Evolutionary conservation across 352 stramenopile genomes (phyloP), one percentile per base, ranked within the genome.

Genomic region (Phytophthora tentaculata): DNA sequence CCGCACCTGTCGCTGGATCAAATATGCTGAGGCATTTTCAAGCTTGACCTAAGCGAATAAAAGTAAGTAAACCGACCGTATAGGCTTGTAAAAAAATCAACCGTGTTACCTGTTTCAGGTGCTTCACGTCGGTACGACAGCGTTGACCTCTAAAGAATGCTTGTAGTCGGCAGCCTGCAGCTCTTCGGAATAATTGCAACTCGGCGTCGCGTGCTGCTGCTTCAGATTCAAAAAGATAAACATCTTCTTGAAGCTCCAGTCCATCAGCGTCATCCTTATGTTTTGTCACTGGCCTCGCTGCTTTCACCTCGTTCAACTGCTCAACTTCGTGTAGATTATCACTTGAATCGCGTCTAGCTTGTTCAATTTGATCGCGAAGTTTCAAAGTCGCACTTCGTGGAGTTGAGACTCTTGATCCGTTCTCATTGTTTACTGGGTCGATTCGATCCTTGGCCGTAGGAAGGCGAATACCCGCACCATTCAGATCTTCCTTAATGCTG

Each of bases 401-500:
- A 12, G 70, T 72, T 55, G 60, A 72, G 3, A 65, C 37, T 39
- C 44, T 64, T 26, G 57, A 54, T n/a, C 32, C 44, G 4, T 35
- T 51, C 7, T 55, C 47, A 41, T 32, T 29, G 22, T 55, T 55
- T 14, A 10, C n/a, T 58, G 8, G 19, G 26, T 53, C 19, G 3
- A 12, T 45, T 3, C 19, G 20, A 50, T 59, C 51, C 26, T 32
- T 32, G n/a, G n/a, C n/a, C n/a, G n/a, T n/a, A n/a, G n/a, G n/a
- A 32, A 16, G 26, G 3, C 16, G 48, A 51, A 55, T 49, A 9
- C 39, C 61, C 13, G 56, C 58, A 20, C 69, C 75, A 44, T 64
- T 64, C 3, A 92, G 52, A 50, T 90, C 84, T 20, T 88, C 73
- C 14, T 84, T 83, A 29, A 92, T 92, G 28, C 58, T 90, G 44